Conservation (phyloP, 169 alveolate species). For the Babesia bigemina region DNA sequence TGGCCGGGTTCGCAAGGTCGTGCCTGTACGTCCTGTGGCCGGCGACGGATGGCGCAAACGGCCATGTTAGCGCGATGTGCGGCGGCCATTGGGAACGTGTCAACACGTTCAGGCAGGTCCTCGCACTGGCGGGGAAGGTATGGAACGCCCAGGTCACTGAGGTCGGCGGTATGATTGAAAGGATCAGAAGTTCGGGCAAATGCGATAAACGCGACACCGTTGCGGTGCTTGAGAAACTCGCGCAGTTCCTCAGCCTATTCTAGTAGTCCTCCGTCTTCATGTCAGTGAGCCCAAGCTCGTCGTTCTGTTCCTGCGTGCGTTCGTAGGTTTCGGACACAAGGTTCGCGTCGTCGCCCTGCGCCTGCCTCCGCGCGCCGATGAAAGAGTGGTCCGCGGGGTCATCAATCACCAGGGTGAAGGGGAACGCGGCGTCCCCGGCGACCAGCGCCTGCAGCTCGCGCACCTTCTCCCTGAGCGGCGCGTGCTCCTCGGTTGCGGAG, state of each 20-base stretch:
- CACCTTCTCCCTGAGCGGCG: constrained; percentile 18
- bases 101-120: neutral
- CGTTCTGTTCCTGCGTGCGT: constrained; percentile 56
- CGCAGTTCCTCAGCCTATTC: constrained; percentile 35
- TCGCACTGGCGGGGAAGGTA: constrained; percentile 1
- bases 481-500: constrained; percentile 62
- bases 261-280: constrained; percentile 49
- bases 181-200: neutral
- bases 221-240: constrained; percentile 5
- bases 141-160: neutral
- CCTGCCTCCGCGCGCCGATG: neutral
- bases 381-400: constrained; percentile 65
- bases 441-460: constrained; percentile 18
- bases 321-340: constrained; percentile 27
- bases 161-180: neutral
- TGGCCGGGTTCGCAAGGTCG: constrained; percentile 37
- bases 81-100: neutral
- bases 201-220: neutral
- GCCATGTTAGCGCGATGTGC: neutral
- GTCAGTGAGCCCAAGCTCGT: constrained; percentile 48
- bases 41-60: neutral
- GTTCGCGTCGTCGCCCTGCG: constrained; percentile 23
- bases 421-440: neutral
- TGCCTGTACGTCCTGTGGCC: constrained; percentile 19
- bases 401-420: constrained; percentile 33